Base-by-base conservation (phyloP, 805 yeast species). In the Komagataella populi region DNA sequence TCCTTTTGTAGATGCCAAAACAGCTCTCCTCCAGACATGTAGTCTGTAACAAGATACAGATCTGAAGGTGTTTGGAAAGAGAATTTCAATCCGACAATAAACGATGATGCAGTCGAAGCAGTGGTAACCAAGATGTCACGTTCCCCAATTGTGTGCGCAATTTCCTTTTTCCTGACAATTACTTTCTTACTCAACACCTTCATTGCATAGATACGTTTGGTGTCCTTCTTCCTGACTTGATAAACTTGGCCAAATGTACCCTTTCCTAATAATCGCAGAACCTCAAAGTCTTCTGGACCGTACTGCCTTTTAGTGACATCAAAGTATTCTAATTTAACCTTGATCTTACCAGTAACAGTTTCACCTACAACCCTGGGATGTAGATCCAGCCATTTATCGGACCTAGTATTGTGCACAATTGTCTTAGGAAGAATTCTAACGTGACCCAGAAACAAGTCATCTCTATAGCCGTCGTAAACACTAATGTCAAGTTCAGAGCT, bases 191-290 rank as follows among this genome's bases (percentile, higher is more conserved):
- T 85, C 51, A 93, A 77, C 24, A 91, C 95, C 69, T 93, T 93
- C 99, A 93, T 93, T 45, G 99, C 99, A 65, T 93, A 93, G 53
- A 93, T 84, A 60, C 97, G 79, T 53, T 80, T 78, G 6, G 95
- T 88, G 64, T 93, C 98, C 58, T 76, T 77, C 75, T 91, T 93
- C 56, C 84, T 81, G 47, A 93, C 99, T 70, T 93, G 99, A 68
- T 84, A 93, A 44, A 91, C 99, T 70, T 88, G 96, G 36, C 99
- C 99, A 72, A 91, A 91, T 1, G 98, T 93, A 51, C 99, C 99
- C 64, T 88, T 89, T 55, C 99, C 99, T 55, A 91, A 72, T 50
- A 91, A 72, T 61, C 96, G 76, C 59, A 93, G 77, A 16, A 91
- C 88, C 65, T 90, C 96, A 67, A 93, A 93, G 68, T 93, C 98